These are phyloP conservation scores for Leccinum uliginosum DNA, from an alignment of 768 basidiomycete species.

Conservation along the genomic window DNA sequence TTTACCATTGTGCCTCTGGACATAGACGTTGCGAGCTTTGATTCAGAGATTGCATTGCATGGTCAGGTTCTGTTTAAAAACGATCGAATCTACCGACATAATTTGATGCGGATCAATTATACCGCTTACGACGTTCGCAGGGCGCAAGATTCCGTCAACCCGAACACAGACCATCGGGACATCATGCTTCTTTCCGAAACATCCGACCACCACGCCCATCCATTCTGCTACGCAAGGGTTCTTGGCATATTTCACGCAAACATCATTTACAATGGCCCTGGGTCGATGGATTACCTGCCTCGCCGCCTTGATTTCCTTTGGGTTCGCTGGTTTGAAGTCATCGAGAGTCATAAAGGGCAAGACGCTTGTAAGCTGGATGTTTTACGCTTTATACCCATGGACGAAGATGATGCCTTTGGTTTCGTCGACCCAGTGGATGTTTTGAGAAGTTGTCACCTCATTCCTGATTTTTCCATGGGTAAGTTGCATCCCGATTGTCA, in stretches of 20 bases:
- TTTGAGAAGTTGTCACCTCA: not conserved
- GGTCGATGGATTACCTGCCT: not conserved
- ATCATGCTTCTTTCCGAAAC: not conserved
- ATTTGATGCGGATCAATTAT: not conserved
- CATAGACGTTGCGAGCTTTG: no score
- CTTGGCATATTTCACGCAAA: not conserved
- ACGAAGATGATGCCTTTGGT: not conserved
- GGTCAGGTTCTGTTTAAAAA: not conserved
- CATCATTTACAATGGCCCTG: not conserved
- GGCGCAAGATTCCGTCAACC: not conserved
- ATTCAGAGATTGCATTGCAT: no score
- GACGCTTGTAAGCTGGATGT: not conserved
- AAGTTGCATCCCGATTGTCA: not conserved
- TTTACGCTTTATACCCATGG: not conserved
- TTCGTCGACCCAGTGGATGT: not conserved
- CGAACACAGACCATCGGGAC: not conserved
- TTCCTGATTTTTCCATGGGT: not conserved
- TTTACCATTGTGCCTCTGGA: no score
- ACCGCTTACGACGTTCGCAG: not conserved
- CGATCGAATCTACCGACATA: not conserved
- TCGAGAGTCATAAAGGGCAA: not conserved
- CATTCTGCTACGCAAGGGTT: not conserved
- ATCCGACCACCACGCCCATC: not conserved
- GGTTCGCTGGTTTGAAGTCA: not conserved
- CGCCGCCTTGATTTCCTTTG: not conserved